Conservation (phyloP, 2,329 filamentous ascomycete genomes). For the Dryadomyces quercus-mongolicae region DNA sequence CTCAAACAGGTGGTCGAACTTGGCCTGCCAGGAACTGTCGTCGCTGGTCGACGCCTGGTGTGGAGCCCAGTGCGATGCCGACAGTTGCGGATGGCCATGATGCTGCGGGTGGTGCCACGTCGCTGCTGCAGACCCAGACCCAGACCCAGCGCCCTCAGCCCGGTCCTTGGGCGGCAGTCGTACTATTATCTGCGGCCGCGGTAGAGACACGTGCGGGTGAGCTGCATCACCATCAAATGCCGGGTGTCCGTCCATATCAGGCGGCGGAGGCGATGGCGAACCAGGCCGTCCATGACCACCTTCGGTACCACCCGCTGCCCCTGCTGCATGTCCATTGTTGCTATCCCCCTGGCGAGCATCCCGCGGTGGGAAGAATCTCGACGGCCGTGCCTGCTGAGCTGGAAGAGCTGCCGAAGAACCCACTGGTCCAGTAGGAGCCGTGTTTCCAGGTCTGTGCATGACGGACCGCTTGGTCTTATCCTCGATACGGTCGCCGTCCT, state of each 20-base stretch:
- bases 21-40: constrained; percentile 50
- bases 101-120: not conserved
- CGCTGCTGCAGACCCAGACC: not conserved
- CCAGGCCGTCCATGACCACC: constrained; percentile 23
- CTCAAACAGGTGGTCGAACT: constrained; percentile 68
- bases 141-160: constrained; percentile 10
- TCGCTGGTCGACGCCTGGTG: constrained; percentile 4
- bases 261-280: constrained; percentile 61
- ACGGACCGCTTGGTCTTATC: constrained; percentile 17
- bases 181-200: constrained; percentile 61
- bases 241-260: constrained; percentile 57
- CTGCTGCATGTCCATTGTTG: not conserved
- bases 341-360: constrained; percentile 32
- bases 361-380: constrained; percentile 49
- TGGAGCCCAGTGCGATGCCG: not conserved
- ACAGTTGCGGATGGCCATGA: not conserved
- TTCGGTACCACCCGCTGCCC: not conserved
- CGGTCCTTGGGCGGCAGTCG: constrained; percentile 56
- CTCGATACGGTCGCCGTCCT: constrained; percentile 22
- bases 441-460: constrained; percentile 13
- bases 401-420: not conserved
- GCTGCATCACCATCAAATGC: constrained; percentile 55
- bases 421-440: constrained; percentile 6
- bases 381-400: constrained; percentile 34
- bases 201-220: constrained; percentile 58